Evolutionary conservation across 805 yeast genomes (phyloP).

Genomic region (Helenozyma baotianmanensis): DNA sequence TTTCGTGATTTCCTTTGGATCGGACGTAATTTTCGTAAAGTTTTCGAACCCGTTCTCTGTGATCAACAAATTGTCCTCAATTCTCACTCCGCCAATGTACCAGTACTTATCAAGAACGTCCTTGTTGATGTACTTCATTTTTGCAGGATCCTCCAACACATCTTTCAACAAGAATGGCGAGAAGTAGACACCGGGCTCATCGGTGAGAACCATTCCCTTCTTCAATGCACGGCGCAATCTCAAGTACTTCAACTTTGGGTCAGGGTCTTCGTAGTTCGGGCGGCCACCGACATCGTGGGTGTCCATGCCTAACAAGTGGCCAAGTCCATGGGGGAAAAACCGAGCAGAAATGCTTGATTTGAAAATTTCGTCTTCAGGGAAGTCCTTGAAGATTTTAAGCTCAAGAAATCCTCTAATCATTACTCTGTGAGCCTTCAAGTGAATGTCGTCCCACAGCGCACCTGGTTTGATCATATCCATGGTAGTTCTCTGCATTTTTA

Average conservation of each 20-base stretch:
- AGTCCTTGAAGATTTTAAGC: slow-evolving; percentile 71
- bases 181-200: slow-evolving; percentile 94
- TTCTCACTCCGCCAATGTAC: slow-evolving; percentile 95
- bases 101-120: slow-evolving; percentile 71
- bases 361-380: slow-evolving; percentile 59
- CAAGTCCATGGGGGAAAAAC: slow-evolving; percentile 94
- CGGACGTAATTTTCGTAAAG: slow-evolving; percentile 77
- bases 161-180: slow-evolving; percentile 75
- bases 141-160: slow-evolving; percentile 44
- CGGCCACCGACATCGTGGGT: slow-evolving; percentile 94
- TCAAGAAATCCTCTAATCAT: slow-evolving; percentile 65
- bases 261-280: slow-evolving; percentile 79
- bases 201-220: slow-evolving; percentile 82
- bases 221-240: slow-evolving; percentile 73
- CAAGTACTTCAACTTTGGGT: slow-evolving; percentile 70
- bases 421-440: slow-evolving; percentile 71
- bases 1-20: slow-evolving; percentile 73
- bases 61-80: slow-evolving; percentile 87
- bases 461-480: slow-evolving; percentile 79
- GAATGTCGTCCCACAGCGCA: slow-evolving; percentile 79
- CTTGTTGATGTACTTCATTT: slow-evolving; percentile 55
- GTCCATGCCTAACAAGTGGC: slow-evolving; percentile 90
- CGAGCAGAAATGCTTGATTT: slow-evolving; percentile 67
- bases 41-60: slow-evolving; percentile 76
- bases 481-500: slow-evolving; percentile 74